A percentile compares a stretch with the other conserved stretches of the same genome.
Conservation (phyloP, 2,329 filamentous ascomycete genomes). For the Cadophora sp. region DNA sequence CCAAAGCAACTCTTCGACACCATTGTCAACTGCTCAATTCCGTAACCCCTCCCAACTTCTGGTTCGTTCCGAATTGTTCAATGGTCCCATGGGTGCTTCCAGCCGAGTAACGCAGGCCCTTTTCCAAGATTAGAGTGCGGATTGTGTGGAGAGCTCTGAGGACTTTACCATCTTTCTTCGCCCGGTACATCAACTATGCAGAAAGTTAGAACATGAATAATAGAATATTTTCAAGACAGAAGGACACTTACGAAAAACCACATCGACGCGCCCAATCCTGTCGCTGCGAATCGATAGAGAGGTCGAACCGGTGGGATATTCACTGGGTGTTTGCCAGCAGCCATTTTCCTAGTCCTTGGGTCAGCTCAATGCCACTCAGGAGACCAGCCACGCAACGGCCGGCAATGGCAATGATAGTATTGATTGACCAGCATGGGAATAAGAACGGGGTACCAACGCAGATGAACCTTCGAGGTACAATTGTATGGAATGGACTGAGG, state of each 20-base stretch:
- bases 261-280: conserved; percentile 91
- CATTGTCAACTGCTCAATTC: background rate
- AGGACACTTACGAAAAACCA: conserved; percentile 89
- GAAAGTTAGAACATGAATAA: conserved; percentile 25
- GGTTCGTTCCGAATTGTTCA: conserved; percentile 52
- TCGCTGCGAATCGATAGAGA: conserved; percentile 85
- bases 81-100: conserved; percentile 97
- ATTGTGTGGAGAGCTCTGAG: background rate
- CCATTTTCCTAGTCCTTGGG: conserved; percentile 31
- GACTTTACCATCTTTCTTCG: conserved; percentile 84
- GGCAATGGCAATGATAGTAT: background rate
- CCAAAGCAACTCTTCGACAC: background rate
- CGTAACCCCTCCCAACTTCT: background rate
- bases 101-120: conserved; percentile 82
- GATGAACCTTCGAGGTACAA: background rate
- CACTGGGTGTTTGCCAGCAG: conserved; percentile 56
- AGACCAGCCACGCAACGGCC: background rate
- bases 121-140: conserved; percentile 31
- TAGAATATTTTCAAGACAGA: background rate
- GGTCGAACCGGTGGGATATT: conserved; percentile 67
- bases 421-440: background rate
- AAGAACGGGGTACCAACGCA: conserved; percentile 15
- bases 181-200: conserved; percentile 89
- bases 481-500: background rate
- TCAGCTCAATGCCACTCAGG: conserved; percentile 21